These are phyloP conservation scores for Ganoderma lingzhi DNA, from an alignment of 1,284 basidiomycete genomes.

Conservation along the genomic window DNA sequence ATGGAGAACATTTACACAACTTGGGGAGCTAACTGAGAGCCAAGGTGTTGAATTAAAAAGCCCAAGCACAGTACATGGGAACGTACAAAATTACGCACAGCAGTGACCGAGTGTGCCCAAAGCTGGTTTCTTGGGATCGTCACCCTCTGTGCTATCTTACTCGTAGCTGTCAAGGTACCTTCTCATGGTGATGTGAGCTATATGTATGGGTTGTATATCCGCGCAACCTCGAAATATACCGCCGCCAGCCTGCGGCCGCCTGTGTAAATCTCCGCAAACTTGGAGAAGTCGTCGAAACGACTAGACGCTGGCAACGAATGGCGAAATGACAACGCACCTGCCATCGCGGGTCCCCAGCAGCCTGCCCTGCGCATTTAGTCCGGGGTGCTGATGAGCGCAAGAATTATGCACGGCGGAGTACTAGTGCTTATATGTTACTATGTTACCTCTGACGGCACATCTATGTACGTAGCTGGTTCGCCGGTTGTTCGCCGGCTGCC, in stretches of 20 bases:
- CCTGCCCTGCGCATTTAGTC: background rate
- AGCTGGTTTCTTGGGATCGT: background rate
- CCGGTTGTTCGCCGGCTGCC: background rate
- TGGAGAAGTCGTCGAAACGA: background rate
- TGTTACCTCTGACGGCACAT: too few species aligned
- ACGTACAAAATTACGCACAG: background rate
- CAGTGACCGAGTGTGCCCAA: background rate
- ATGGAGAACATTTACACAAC: background rate
- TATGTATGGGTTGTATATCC: background rate
- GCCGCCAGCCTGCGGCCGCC: background rate
- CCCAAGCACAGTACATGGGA: too few species aligned
- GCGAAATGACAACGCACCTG: background rate
- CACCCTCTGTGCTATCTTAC: background rate
- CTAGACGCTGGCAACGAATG: background rate
- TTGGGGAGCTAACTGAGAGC: background rate
- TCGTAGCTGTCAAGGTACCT: background rate
- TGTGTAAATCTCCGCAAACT: background rate
- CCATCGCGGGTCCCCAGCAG: background rate
- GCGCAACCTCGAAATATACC: background rate
- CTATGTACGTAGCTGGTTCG: too few species aligned
- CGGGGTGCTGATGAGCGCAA: background rate
- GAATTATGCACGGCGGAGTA: background rate
- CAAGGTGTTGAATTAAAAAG: too few species aligned
- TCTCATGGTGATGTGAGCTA: background rate
- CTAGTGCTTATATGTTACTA: too few species aligned